phyloP scores from a whole-genome alignment of 768 basidiomycete genomes.

The Plicaturopsis crispa region DNA sequence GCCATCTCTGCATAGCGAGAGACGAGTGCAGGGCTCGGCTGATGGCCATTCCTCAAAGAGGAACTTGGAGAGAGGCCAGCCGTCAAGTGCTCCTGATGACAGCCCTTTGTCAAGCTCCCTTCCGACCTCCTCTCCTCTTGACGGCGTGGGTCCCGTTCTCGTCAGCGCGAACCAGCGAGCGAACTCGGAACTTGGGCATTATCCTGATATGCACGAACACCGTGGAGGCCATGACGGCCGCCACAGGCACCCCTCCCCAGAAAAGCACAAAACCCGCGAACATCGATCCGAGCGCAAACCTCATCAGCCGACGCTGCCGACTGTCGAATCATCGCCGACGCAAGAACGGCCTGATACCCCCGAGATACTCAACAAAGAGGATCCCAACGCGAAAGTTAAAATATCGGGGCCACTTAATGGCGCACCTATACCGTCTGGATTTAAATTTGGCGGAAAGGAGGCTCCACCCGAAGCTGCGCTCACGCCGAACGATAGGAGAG shows the following conservation, averaged over 20 bases:
- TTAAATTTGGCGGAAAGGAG: conserved; percentile 85
- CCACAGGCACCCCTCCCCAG: conserved; percentile 42
- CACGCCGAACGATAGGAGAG: conserved; percentile 59
- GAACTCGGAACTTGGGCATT: conserved; percentile 80
- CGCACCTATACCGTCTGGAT: conserved; percentile 77
- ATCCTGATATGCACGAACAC: conserved; percentile 52
- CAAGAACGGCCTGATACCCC: conserved; percentile 33
- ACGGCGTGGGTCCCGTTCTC: conserved; percentile 20
- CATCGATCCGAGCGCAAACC: conserved; percentile 50
- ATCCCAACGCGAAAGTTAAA: conserved; percentile 61
- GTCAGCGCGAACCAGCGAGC: conserved; percentile 43
- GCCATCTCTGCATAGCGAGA: conserved; percentile 37
- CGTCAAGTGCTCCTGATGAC: conserved; percentile 45
- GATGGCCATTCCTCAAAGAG: conserved; percentile 33
- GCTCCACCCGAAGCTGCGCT: conserved; percentile 31
- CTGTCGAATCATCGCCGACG: conserved; percentile 41
- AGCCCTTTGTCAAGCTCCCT: conserved; percentile 58
- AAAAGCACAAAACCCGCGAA: conserved; percentile 44
- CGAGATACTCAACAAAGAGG: conserved; percentile 46
- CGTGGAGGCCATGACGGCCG: conserved; percentile 20
- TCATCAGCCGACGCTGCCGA: conserved; percentile 51
- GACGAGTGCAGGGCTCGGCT: conserved; percentile 19
- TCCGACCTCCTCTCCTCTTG: conserved; percentile 40
- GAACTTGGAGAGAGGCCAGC: conserved; percentile 37
- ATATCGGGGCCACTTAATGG: conserved; percentile 88